Base-by-base conservation (phyloP, 352 stramenopile genomes). In the Aphanomyces cochlioides region DNA sequence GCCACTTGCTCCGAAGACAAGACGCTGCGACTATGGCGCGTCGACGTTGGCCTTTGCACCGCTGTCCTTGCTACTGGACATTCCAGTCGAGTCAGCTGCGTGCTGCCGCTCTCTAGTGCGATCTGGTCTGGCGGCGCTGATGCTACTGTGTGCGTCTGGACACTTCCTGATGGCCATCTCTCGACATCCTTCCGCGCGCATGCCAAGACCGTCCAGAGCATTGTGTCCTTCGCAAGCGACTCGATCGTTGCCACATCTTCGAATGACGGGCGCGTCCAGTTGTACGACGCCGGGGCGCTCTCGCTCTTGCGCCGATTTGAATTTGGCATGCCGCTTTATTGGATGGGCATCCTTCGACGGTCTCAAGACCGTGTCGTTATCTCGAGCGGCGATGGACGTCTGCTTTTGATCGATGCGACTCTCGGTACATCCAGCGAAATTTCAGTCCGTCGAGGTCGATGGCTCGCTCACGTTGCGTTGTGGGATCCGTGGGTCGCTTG, bases 231-330 rank as follows among this genome's bases (percentile, higher is more conserved):
- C 43, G 43, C 65, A 2, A 5, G 38, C 13, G 57, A 60, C 37
- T 48, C 54, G 21, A 45, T 84, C n/a, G 73, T 90, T 5, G 74
- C 85, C 19, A 89, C 79, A 39, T 79, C 82, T 21, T 92, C 85
- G n/a, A 92, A 83, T 73, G 83, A 92, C 38, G 82, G 83, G 0
- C 86, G 78, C 4, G 89, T 92, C 47, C 85, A 92, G 45, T 75
- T 86, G 45, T 92, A 90, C 65, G 79, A 84, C 37, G 70, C 77
- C 0, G 65, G 59, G 15, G 80, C 73, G 1, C 71, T 84, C 34
- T 59, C 80, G 37, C 77, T 87, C 50, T 61, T 88, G n/a, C 77
- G 78, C 5, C 75, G 71, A 1, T 48, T 92, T 5, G 77, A 83
- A 45, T 67, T 72, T 38, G 76, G 80, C 36, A 79, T 79, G 3